Evolutionary conservation across 345 rosid genomes (phyloP), one percentile per base, ranked within the genome.

Genomic region (Melaleuca alternifolia): DNA sequence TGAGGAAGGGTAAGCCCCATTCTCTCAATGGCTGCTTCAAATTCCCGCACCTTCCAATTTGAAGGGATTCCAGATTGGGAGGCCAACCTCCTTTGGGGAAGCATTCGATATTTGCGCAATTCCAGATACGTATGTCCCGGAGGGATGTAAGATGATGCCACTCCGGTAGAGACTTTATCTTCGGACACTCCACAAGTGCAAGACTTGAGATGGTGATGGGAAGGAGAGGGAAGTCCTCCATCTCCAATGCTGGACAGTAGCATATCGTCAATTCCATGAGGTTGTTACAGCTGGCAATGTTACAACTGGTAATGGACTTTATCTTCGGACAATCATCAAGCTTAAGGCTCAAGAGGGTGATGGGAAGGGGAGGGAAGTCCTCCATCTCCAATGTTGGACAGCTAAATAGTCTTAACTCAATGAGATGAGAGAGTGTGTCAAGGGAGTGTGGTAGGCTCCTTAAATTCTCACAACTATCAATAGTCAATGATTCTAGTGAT

Each of bases 321-420:
- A 56, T 10, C 61, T 56, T 23, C 2, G 61, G 28, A 56, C 61
- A 30, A 14, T 28, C 23, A 24, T 10, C 2, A 24, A 56, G n/a
- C 0, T 0, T 0, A 1, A 23, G 11, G 0, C 1, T 0, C 11
- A 13, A 23, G 2, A 56, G 13, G 28, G n/a, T 56, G 61, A 56
- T 10, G 61, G 61, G 13, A 56, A 56, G 61, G 61, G 61, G 28
- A 9, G 28, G 61, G 13, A 56, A 56, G 2, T 56, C 61, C 13
- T 56, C 61, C 10, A 56, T 23, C n/a, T 56, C 61, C n/a, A 56
- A 24, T 56, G 61, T n/a, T 54, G 10, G 61, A 54, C n/a, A 41
- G 4, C 41, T 41, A 4, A 24, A 0, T 2, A 0, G 0, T 1
- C 0, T 62, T 15, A 15, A 0, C 1, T 0, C 12, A 65, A 2